phyloP scores from a whole-genome alignment of 352 stramenopile species.

The Peronosclerospora sorghi region DNA sequence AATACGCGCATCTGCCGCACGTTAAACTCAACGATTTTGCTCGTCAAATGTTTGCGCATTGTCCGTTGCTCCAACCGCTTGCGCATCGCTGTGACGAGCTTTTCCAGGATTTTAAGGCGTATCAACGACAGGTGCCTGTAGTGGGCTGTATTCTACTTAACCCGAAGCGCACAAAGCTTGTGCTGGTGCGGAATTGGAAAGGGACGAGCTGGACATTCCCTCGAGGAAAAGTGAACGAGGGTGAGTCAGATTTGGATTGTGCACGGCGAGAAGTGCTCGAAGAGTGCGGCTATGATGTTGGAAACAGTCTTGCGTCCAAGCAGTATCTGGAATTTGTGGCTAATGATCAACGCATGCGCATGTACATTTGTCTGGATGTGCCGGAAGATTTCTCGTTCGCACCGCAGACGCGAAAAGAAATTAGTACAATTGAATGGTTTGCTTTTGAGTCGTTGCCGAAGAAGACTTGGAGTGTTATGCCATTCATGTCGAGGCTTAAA shows the following conservation, averaged over 20 bases:
- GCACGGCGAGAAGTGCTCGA: constrained; percentile 87
- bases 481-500: constrained; percentile 85
- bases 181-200: constrained; percentile 89
- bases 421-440: constrained; percentile 89
- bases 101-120: constrained; percentile 90
- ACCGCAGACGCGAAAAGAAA: constrained; percentile 92
- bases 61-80: constrained; percentile 73
- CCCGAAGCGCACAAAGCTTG: constrained; percentile 64
- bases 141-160: constrained; percentile 92
- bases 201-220: constrained; percentile 88
- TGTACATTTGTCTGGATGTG: constrained; percentile 88
- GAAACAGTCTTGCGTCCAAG: constrained; percentile 60
- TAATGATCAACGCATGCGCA: constrained; percentile 85
- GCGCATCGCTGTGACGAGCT: constrained; percentile 84
- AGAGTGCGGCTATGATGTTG: constrained; percentile 87
- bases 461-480: constrained; percentile 90
- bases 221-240: constrained; percentile 90
- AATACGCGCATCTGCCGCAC: constrained; percentile 71
- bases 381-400: constrained; percentile 88
- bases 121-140: constrained; percentile 91
- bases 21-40: constrained; percentile 92
- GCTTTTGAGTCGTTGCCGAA: constrained; percentile 83
- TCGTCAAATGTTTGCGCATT: constrained; percentile 88
- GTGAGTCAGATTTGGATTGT: constrained; percentile 81
- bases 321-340: constrained; percentile 80